A percentile compares a stretch with the other conserved stretches of the same genome.
Conservation (phyloP, 2,329 filamentous ascomycete genomes). For the Penicillium sp. region DNA sequence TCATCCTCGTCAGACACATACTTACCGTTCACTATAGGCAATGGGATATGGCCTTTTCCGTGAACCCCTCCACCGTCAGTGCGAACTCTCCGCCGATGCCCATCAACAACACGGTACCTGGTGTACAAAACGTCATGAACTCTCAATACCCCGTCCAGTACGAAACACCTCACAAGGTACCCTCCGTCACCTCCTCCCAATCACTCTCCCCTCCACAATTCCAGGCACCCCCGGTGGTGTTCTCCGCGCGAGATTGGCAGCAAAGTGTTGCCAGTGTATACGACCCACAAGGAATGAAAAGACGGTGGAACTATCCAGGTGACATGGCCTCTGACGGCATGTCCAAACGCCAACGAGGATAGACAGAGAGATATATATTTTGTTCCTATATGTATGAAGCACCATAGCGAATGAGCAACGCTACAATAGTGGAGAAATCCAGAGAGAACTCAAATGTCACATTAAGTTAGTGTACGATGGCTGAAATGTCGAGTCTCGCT, state of each 20-base stretch:
- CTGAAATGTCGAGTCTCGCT: conserved; percentile 4
- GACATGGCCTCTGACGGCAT: conserved; percentile 33
- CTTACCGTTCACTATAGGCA: conserved; percentile 60
- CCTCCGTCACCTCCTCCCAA: conserved; percentile 32
- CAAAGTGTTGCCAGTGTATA: conserved; percentile 51
- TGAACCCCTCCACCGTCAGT: conserved; percentile 53
- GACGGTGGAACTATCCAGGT: conserved; percentile 45
- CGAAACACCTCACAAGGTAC: conserved; percentile 30
- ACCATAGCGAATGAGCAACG: not conserved
- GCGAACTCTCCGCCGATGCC: conserved; percentile 45
- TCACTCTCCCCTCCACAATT: conserved; percentile 36
- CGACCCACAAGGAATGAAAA: conserved; percentile 48
- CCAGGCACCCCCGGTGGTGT: conserved; percentile 37
- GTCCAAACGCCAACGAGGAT: conserved; percentile 37
- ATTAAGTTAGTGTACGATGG: not conserved
- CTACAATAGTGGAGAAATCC: not conserved
- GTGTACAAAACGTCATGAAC: conserved; percentile 27
- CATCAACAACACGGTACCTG: conserved; percentile 30
- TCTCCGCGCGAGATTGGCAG: conserved; percentile 51
- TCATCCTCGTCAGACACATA: conserved; percentile 9
- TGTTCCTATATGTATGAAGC: not conserved
- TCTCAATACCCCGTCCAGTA: conserved; percentile 40
- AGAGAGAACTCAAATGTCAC: not conserved
- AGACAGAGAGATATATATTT: not conserved
- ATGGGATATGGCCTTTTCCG: conserved; percentile 94